Evolutionary conservation across 2,329 filamentous ascomycete genomes (phyloP), one percentile per base, ranked within the genome.

Genomic region (Hypoxylon rubiginosum): DNA sequence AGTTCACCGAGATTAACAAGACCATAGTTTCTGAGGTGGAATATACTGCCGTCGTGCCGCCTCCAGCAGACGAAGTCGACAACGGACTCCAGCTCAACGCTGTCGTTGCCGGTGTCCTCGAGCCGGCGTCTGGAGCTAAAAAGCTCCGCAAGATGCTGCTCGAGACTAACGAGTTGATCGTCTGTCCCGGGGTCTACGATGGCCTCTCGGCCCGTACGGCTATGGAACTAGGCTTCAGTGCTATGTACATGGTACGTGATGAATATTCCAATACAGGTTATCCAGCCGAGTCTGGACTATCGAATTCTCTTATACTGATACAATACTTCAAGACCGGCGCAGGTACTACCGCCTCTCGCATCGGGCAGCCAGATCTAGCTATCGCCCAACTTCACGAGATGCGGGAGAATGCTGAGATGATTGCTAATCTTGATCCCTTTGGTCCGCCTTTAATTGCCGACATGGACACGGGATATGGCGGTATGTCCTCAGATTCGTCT

Each of bases 391-490:
- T 86, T 13, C 81, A 83, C 57, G 84, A 86, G 66, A 86, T 86
- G 84, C 79, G 80, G 13, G 78, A 80, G 60, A 83, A 86, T 55
- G 84, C 84, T 7, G 83, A 83, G 66, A 86, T 85, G 83, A 82
- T 86, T 56, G 83, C 83, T 3, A 82, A 82, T 53, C 79, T 86
- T 3, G 80, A 83, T 39, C 82, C 83, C 0, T 77, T 78, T 32
- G 81, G 74, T 3, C 73, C 78, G 2, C 83, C 85, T 6, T 67
- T 86, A 4, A 86, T 87, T 63, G 84, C 84, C 26, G 85, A 87
- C 62, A 83, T 83, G 68, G 85, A 86, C 70, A 86, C 84, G 4
- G 85, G 85, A 32, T 86, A 86, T 70, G 84, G 84, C 46, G 84
- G 84, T 80, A 70, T 71, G 78, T 69, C 21, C 2, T 10, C 19